Evolutionary conservation across 768 basidiomycete species (phyloP).

Genomic region (Phylloporus sp.): DNA sequence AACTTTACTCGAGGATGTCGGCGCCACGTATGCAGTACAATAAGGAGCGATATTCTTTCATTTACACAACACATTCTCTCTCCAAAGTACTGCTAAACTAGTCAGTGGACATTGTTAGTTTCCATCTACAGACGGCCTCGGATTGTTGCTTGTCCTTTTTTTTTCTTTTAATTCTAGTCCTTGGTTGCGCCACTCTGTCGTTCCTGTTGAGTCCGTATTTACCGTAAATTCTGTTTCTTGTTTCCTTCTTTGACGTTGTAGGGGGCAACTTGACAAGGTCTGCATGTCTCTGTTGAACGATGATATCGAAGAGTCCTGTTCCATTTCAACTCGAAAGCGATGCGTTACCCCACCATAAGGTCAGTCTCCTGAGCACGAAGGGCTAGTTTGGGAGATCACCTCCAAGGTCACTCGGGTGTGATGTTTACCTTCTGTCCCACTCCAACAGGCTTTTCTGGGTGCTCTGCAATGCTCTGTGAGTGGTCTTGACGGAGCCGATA

Average conservation of each 20-base stretch:
- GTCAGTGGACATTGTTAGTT: slow-evolving; percentile 26
- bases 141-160: slow-evolving; percentile 27
- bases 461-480: too few relatives aligned
- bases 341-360: too few relatives aligned
- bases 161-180: slow-evolving; percentile 4
- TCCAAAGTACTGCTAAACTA: slow-evolving; percentile 24
- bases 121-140: slow-evolving; percentile 23
- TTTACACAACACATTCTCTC: slow-evolving; percentile 32
- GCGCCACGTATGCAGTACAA: slow-evolving; percentile 27
- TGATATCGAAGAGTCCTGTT: too few relatives aligned
- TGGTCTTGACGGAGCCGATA: too few relatives aligned
- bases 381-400: too few relatives aligned
- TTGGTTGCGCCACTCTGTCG: background rate
- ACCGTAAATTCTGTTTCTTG: background rate
- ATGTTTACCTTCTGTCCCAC: too few relatives aligned
- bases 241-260: background rate
- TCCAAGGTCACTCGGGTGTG: too few relatives aligned
- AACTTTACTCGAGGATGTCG: slow-evolving; percentile 23
- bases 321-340: too few relatives aligned
- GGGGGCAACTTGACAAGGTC: too few relatives aligned
- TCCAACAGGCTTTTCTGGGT: too few relatives aligned
- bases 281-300: too few relatives aligned
- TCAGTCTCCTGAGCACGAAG: too few relatives aligned
- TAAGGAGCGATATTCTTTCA: slow-evolving; percentile 31
- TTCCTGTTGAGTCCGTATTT: background rate